phyloP scores from a whole-genome alignment of 192 early-diverging fungal genomes.

The Chytriomyces confervae region DNA sequence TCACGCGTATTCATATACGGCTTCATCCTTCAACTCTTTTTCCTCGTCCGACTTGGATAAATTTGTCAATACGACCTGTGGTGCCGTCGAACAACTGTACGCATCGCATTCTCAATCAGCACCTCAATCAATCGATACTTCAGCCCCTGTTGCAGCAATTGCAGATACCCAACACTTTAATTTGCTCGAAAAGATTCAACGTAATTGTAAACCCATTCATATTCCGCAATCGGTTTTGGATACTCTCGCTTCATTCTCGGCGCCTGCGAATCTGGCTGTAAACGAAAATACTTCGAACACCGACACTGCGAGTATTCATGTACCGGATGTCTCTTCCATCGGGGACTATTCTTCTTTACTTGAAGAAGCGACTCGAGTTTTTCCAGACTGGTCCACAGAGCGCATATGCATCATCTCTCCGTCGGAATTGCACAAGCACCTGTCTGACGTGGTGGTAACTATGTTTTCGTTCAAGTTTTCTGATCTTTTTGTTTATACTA shows the following conservation, averaged over 20 bases:
- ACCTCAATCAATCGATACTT: not conserved
- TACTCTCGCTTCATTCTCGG: not conserved
- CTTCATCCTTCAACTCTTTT: conserved; percentile 7
- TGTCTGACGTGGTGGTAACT: not conserved
- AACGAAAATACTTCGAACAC: too few relatives aligned
- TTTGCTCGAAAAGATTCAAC: not conserved
- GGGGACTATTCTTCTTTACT: conserved; percentile 1
- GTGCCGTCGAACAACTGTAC: not conserved
- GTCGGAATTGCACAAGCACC: conserved; percentile 7
- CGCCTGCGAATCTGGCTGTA: not conserved
- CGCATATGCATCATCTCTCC: conserved; percentile 40
- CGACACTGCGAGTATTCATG: too few relatives aligned
- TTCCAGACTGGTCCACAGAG: conserved; percentile 13
- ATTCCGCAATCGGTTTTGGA: not conserved
- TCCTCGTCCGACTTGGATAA: conserved; percentile 1
- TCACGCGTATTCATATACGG: conserved; percentile 16
- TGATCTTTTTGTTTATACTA: not conserved
- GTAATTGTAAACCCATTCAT: not conserved
- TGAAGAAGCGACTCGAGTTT: not conserved
- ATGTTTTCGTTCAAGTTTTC: not conserved
- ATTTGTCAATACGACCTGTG: not conserved
- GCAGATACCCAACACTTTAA: not conserved
- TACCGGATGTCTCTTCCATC: too few relatives aligned
- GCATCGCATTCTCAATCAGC: not conserved
- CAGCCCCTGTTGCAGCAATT: not conserved